Conservation (phyloP, 805 yeast genomes). For the Tetrapisispora iriomotensis region DNA sequence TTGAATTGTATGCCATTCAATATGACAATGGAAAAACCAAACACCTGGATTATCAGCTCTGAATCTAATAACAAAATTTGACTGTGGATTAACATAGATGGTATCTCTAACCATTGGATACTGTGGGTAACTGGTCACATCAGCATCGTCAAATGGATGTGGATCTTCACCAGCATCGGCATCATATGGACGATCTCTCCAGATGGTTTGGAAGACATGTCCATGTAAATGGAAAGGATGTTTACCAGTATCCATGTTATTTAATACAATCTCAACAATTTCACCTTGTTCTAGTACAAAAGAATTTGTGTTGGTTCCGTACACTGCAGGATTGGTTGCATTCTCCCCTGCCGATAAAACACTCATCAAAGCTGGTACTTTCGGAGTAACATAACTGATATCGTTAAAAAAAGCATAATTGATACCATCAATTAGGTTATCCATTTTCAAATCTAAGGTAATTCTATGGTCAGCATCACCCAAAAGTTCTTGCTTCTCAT, state of each 20-base stretch:
- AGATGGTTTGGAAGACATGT: slow-evolving; percentile 66
- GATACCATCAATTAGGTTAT: slow-evolving; percentile 74
- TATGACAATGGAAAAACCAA: slow-evolving; percentile 91
- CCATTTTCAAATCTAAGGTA: slow-evolving; percentile 71
- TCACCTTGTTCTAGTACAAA: slow-evolving; percentile 47
- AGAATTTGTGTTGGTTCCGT: slow-evolving; percentile 74
- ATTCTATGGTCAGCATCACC: slow-evolving; percentile 64
- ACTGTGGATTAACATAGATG: slow-evolving; percentile 54
- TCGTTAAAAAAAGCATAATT: slow-evolving; percentile 97
- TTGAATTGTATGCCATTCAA: slow-evolving; percentile 78
- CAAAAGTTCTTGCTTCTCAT: slow-evolving; percentile 40
- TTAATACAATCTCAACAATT: slow-evolving; percentile 69
- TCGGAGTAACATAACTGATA: slow-evolving; percentile 66
- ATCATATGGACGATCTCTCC: slow-evolving; percentile 53
- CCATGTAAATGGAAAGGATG: slow-evolving; percentile 99
- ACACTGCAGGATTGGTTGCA: slow-evolving; percentile 43
- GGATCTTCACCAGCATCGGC: slow-evolving; percentile 43
- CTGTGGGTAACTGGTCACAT: slow-evolving; percentile 44
- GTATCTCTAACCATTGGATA: slow-evolving; percentile 65
- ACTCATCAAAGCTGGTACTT: slow-evolving; percentile 76
- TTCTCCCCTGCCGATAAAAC: slow-evolving; percentile 63
- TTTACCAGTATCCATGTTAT: slow-evolving; percentile 81
- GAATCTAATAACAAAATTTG: slow-evolving; percentile 61
- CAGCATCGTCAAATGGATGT: slow-evolving; percentile 48
- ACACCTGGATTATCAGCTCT: slow-evolving; percentile 84